Evolutionary conservation across 495 filamentous ascomycete species (phyloP).

Genomic region (Tetracladium marchalianum): DNA sequence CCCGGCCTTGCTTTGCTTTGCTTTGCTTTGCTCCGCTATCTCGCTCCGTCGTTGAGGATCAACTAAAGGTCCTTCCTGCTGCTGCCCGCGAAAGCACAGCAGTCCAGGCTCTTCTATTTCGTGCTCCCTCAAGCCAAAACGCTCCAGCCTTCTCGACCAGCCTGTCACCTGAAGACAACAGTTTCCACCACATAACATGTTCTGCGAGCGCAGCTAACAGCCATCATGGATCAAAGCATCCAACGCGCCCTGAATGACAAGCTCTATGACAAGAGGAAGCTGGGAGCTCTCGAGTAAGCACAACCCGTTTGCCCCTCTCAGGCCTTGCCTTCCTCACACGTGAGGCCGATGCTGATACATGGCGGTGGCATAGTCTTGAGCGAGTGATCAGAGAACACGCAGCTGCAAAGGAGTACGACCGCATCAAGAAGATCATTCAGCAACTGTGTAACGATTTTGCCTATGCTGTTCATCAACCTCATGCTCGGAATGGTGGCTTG

Average conservation of each 20-base stretch:
- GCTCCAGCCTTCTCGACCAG: too few relatives aligned
- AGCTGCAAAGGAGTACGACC: slow-evolving; percentile 62
- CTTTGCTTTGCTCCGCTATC: too few relatives aligned
- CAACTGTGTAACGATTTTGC: slow-evolving; percentile 97
- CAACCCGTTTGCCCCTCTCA: slow-evolving; percentile 1
- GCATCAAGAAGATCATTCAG: slow-evolving; percentile 76
- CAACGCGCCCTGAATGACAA: slow-evolving; percentile 93
- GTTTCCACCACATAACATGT: slow-evolving; percentile 1
- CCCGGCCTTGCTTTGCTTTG: too few relatives aligned
- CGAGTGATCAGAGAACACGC: slow-evolving; percentile 80
- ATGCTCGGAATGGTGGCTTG: slow-evolving; percentile 91
- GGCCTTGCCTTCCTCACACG: background rate
- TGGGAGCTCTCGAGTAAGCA: slow-evolving; percentile 90
- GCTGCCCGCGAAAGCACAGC: too few relatives aligned
- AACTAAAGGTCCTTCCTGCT: too few relatives aligned
- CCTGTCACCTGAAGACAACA: too few relatives aligned
- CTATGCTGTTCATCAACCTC: slow-evolving; percentile 94
- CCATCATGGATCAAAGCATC: slow-evolving; percentile 74
- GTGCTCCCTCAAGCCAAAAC: too few relatives aligned
- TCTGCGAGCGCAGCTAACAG: background rate
- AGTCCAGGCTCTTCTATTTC: too few relatives aligned
- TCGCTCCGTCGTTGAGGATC: too few relatives aligned
- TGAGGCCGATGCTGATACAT: slow-evolving; percentile 6
- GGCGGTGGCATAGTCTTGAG: slow-evolving; percentile 55
- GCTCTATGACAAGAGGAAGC: slow-evolving; percentile 95